These are phyloP conservation scores for Coccomyxa sp. DNA, from an alignment of 139 green algal species.

Conservation along the genomic window DNA sequence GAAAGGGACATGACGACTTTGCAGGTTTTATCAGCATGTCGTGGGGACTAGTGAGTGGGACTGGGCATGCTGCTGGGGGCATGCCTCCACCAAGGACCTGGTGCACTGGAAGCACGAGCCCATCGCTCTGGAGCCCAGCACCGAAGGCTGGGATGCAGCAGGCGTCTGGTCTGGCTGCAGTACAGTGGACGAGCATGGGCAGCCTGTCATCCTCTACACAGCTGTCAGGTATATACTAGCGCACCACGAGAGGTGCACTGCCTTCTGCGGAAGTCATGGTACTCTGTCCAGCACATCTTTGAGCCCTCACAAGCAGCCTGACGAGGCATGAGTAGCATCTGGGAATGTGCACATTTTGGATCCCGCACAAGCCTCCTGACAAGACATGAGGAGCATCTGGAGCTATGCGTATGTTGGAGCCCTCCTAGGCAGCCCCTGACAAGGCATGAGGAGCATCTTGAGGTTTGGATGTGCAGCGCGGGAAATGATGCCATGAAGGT, in stretches of 20 bases:
- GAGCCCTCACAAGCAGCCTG: no score
- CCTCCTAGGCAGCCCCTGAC: no score
- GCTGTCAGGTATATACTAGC: slow-evolving; percentile 9
- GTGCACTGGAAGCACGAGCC: slow-evolving; percentile 26
- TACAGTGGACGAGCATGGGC: slow-evolving; percentile 9
- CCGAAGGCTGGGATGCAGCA: slow-evolving; percentile 8
- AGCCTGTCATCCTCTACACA: slow-evolving; percentile 24
- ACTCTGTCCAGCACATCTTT: not conserved
- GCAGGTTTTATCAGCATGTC: slow-evolving; percentile 39
- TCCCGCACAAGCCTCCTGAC: not conserved
- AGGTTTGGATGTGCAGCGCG: no score
- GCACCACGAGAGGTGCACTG: not conserved
- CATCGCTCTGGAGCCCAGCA: slow-evolving; percentile 19
- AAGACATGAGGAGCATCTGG: no score
- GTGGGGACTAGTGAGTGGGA: slow-evolving; percentile 21
- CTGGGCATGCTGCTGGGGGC: slow-evolving; percentile 28
- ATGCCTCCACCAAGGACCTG: slow-evolving; percentile 25
- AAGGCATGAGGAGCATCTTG: no score
- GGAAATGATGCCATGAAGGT: not conserved
- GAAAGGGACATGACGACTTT: not conserved
- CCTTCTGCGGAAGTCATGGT: not conserved
- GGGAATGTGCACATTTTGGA: no score
- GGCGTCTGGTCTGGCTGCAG: slow-evolving; percentile 31
- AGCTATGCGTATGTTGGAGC: no score
- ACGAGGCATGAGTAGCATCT: no score